Conservation (phyloP, 2,329 filamentous ascomycete genomes). For the Samsoniella hepiali region DNA sequence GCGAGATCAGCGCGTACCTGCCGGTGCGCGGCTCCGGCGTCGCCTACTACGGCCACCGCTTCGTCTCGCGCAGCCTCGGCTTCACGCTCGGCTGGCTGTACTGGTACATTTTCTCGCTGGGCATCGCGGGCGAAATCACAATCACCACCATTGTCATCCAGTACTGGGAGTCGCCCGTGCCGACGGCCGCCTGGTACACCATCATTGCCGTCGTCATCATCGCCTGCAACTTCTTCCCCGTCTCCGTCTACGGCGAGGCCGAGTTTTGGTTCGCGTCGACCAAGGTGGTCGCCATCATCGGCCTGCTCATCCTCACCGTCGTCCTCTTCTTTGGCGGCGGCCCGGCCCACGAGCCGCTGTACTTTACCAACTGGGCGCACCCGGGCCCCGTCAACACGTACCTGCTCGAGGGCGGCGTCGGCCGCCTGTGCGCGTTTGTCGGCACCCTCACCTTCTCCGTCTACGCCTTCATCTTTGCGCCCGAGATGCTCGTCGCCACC, state of each 20-base stretch:
- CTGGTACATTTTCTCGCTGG: constrained; percentile 35
- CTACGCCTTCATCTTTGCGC: constrained; percentile 27
- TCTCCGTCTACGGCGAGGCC: constrained; percentile 46
- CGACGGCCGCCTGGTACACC: constrained; percentile 23
- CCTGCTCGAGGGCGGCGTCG: constrained; percentile 41
- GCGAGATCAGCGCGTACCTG: constrained; percentile 32
- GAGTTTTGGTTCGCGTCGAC: constrained; percentile 48
- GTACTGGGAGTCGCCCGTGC: constrained; percentile 23
- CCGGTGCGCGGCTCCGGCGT: constrained; percentile 24
- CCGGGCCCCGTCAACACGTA: constrained; percentile 30
- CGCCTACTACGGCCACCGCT: constrained; percentile 26
- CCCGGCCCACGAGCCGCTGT: constrained; percentile 41
- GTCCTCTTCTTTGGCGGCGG: constrained; percentile 47
- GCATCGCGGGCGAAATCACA: constrained; percentile 22
- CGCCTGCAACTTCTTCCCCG: constrained; percentile 29
- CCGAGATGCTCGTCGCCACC: constrained; percentile 30
- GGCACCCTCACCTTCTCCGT: constrained; percentile 16
- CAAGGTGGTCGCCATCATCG: constrained; percentile 47
- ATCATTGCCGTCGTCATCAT: constrained; percentile 23
- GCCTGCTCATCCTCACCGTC: constrained; percentile 45
- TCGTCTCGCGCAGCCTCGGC: constrained; percentile 29
- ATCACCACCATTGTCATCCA: constrained; percentile 23
- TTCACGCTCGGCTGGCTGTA: constrained; percentile 44
- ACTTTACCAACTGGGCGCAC: constrained; percentile 40
- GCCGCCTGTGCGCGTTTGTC: constrained; percentile 55